Evolutionary conservation across 768 basidiomycete species (phyloP).

Genomic region (Mycena galericulata): DNA sequence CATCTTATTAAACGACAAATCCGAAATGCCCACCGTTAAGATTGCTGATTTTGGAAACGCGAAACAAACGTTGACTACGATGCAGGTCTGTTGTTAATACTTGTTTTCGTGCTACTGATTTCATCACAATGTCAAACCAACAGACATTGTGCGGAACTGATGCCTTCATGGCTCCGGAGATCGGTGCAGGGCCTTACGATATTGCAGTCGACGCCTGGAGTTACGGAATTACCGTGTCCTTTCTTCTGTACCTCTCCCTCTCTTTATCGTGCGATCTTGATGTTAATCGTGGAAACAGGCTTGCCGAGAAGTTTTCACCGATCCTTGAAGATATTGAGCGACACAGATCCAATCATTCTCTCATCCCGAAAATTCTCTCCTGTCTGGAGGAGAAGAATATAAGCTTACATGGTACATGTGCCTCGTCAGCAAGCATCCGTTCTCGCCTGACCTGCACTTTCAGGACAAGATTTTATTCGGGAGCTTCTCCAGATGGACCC

Average conservation of each 20-base stretch:
- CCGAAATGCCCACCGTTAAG: background rate
- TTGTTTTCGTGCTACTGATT: too few species aligned
- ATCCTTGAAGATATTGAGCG: background rate
- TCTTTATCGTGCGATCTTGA: background rate
- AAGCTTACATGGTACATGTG: background rate
- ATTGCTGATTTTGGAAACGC: conserved; percentile 8
- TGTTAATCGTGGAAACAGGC: background rate
- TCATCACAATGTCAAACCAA: too few species aligned
- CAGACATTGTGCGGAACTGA: background rate
- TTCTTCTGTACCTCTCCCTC: background rate
- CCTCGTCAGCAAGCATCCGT: background rate
- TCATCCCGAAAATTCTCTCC: background rate
- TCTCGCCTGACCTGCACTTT: background rate
- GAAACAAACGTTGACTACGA: background rate
- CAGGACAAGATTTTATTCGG: background rate
- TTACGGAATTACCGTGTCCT: background rate
- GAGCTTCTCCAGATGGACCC: background rate
- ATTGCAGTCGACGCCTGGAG: background rate
- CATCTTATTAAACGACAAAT: conserved; percentile 2
- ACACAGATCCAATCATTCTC: background rate
- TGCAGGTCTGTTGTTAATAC: background rate
- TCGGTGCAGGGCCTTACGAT: background rate
- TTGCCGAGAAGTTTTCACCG: background rate
- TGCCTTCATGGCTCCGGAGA: conserved; percentile 3
- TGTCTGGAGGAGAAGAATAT: background rate